Evolutionary conservation across 2,329 filamentous ascomycete species (phyloP), one percentile per base, ranked within the genome.

Genomic region (Colletotrichum sp.): DNA sequence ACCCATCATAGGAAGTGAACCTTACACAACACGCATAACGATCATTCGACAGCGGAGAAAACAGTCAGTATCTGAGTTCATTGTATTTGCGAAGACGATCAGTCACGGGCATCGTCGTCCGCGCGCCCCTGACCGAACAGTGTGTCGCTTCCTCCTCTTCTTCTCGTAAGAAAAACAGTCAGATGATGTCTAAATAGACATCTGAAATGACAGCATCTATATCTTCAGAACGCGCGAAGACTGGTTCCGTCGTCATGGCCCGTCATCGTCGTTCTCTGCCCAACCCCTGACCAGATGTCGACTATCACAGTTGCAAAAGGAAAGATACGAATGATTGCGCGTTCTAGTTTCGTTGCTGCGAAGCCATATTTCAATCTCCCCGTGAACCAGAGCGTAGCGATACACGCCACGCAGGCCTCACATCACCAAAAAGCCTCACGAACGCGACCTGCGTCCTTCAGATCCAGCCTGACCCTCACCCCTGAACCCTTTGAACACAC

Each of bases 281-380:
- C 43, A 7, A 12, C 43, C 43, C 43, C 43, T 52, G 43, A 21
- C 2, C 43, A 1, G 4, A 21, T 21, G 3, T 13, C n/a, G 6
- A 21, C 6, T 13, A 13, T 13, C 10, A 52, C n/a, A 0, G 0
- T 21, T 13, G n/a, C 43, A 12, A 52, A n/a, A n/a, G 5, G 18
- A n/a, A 43, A 48, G 9, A 48, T 2, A 6, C 0, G 8, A 18
- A 43, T n/a, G 36, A 12, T 48, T n/a, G 39, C 18, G 18, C 18
- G 18, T 4, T 6, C 0, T 21, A 13, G 3, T 3, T n/a, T 21
- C 4, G 43, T 18, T 3, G n/a, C 3, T 21, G n/a, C 43, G 43
- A 52, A 52, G 0, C 36, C n/a, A 24, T 1, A 13, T 18, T 0
- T 21, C 43, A 21, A 0, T 24, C 43, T 7, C n/a, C 12, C 4